Base-by-base conservation (phyloP, 345 rosid species). In the Carallia pectinifolia region DNA sequence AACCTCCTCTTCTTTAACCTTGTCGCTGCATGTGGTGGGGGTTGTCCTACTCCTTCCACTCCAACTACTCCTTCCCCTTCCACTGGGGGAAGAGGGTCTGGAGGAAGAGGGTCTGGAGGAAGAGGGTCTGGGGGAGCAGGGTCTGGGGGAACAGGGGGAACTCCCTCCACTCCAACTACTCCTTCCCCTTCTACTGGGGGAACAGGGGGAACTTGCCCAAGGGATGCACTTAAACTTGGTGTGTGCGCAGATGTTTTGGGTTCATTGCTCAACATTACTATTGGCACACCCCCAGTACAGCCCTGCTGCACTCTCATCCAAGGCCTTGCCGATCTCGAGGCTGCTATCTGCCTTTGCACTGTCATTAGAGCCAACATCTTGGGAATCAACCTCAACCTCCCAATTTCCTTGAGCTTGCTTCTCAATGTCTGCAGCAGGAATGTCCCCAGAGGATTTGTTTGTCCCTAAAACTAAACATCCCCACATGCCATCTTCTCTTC, bases 321-420 rank as follows among this genome's bases (percentile, higher is more conserved):
- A 64, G 86, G 85, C 56, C 86, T 85, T 6, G 83, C 79, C 53
- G 83, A 85, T 76, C 76, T 82, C 58, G 89, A 85, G 66, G 86
- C 89, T n/a, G 86, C 89, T 33, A 65, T 77, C 48, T 85, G 89
- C 76, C 89, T 85, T 50, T 85, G 89, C 76, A 85, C 86, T 2
- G 86, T 83, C 36, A 77, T 85, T 47, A 83, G 75, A 79, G 86
- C 81, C 58, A 83, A 77, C 70, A 18, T 85, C 67, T 73, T 85
- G 71, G 89, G 89, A 30, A 77, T 85, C 73, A 83, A 81, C 79
- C 78, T 85, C 48, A 81, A 85, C 71, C 34, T 85, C n/a, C 89
- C 89, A 38, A 17, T 85, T 34, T 76, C 85, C 3, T 53, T 85
- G 19, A 85, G 85, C 80, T 79, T 85, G 58, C 86, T 85, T 65